These are phyloP conservation scores for Sordariomycetes sp. DNA, from an alignment of 2,329 filamentous ascomycete species.

Conservation along the genomic window DNA sequence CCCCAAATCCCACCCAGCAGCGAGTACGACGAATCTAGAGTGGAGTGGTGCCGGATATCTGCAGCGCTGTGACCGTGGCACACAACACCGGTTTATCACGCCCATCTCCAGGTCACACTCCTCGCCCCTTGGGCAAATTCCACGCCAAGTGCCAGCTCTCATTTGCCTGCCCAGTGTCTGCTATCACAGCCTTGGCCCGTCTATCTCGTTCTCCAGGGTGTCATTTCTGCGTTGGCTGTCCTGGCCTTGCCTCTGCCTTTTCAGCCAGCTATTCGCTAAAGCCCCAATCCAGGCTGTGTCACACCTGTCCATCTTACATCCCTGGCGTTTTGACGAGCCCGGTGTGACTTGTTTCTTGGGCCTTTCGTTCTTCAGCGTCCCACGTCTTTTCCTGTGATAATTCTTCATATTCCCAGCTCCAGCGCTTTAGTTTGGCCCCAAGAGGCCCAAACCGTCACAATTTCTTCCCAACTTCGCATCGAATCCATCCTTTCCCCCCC, in stretches of 20 bases:
- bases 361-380: not conserved
- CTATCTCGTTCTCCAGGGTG: not conserved
- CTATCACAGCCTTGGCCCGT: not conserved
- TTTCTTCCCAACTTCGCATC: constrained; percentile 35
- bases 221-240: not conserved
- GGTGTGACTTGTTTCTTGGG: not conserved
- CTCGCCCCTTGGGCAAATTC: not conserved
- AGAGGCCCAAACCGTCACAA: constrained; percentile 28
- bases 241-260: not conserved
- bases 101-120: not conserved
- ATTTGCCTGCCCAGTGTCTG: not conserved
- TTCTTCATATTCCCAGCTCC: not conserved
- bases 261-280: not conserved
- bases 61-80: not conserved
- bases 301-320: not conserved
- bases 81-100: not conserved
- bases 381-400: not conserved
- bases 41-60: not conserved
- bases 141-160: not conserved
- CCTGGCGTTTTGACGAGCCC: not conserved
- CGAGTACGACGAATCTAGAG: not conserved
- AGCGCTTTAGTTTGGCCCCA: not conserved
- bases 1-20: not conserved
- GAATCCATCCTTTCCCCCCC: constrained; percentile 35
- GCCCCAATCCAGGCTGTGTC: not conserved